Base-by-base conservation (phyloP, 495 filamentous ascomycete genomes). In the Aspergillus olivimuriae region DNA sequence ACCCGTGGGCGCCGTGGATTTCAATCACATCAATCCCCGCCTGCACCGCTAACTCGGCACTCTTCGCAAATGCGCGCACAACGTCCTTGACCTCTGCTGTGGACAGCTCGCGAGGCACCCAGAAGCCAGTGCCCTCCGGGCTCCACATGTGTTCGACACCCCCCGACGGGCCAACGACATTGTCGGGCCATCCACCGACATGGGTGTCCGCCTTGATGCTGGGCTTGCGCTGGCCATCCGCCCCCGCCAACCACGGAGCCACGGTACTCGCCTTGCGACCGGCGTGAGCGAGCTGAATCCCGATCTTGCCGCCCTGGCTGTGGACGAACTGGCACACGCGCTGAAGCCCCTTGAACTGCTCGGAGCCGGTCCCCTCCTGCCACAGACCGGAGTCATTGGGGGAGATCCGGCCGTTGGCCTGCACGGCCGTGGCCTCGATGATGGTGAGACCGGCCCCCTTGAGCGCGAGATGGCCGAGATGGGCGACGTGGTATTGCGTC, bases 221-320 rank as follows among this genome's bases (percentile, higher is more conserved):
- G 36, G 48, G 53, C 19, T 48, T 48, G 0, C 59, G 60, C n/a
- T n/a, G n/a, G n/a, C n/a, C n/a, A 4, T 41, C 43, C 21, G 57
- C 41, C 1, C 41, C 48, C 4, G 56, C 62, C 12, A 82, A 35
- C 82, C 81, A 88, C 0, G 83, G 83, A 0, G 80, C 69, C 2
- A 79, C 55, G 0, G 72, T 78, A 50, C 76, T 81, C 2, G 77
- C 83, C 61, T 90, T 90, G 33, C 86, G 73, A 11, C 86, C 86
- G 16, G 84, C 83, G 53, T 90, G 86, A 3, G 67, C 80, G 9
- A 90, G 72, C 62, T 90, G 86, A 48, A 90, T 80, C 11, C 75
- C 83, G 26, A 82, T 61, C 55, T 86, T 80, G 47, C 78, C 77
- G 47, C 73, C 72, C 59, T 90, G 86, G 18, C 68, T 74, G 39